A percentile compares a stretch with the other conserved stretches of the same genome.
Evolutionary conservation across 768 basidiomycete genomes (phyloP).

Genomic region (Podaxis pistillaris): DNA sequence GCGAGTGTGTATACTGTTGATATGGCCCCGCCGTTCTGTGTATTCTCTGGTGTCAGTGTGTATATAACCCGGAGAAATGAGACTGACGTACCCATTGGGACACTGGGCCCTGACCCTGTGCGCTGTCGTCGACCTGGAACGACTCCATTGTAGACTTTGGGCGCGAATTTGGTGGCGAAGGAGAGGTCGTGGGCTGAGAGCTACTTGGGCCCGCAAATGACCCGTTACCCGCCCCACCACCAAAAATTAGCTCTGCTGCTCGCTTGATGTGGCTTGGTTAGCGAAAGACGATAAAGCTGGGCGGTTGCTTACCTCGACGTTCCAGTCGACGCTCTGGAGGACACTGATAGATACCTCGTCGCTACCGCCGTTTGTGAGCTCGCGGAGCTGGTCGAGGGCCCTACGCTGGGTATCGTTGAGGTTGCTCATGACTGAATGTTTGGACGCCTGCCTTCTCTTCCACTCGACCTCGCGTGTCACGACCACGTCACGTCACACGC

Average conservation of each 20-base stretch:
- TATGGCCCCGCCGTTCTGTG: conserved; percentile 5
- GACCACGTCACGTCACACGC: too few species aligned
- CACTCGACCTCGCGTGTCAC: too few species aligned
- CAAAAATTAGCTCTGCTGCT: conserved; percentile 62
- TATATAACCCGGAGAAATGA: neutral
- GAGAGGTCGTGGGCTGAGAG: neutral
- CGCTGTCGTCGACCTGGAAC: conserved; percentile 55
- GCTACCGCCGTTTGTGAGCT: conserved; percentile 59
- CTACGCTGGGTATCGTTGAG: conserved; percentile 26
- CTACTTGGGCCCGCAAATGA: neutral
- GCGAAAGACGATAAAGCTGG: neutral
- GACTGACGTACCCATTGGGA: conserved; percentile 17
- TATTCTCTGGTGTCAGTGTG: conserved; percentile 10
- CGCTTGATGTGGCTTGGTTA: conserved; percentile 31
- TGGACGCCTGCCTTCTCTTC: neutral
- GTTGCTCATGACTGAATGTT: conserved; percentile 3
- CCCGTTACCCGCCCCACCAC: conserved; percentile 18
- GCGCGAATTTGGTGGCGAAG: conserved; percentile 15
- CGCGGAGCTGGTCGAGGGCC: conserved; percentile 47
- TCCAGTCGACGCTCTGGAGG: conserved; percentile 64
- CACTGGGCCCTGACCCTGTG: conserved; percentile 28
- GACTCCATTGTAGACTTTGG: conserved; percentile 26
- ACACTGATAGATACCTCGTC: conserved; percentile 60
- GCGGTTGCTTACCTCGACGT: conserved; percentile 54
- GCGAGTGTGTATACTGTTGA: conserved; percentile 23